phyloP scores from a whole-genome alignment of 2,329 filamentous ascomycete species.

The Didymella segeticola region DNA sequence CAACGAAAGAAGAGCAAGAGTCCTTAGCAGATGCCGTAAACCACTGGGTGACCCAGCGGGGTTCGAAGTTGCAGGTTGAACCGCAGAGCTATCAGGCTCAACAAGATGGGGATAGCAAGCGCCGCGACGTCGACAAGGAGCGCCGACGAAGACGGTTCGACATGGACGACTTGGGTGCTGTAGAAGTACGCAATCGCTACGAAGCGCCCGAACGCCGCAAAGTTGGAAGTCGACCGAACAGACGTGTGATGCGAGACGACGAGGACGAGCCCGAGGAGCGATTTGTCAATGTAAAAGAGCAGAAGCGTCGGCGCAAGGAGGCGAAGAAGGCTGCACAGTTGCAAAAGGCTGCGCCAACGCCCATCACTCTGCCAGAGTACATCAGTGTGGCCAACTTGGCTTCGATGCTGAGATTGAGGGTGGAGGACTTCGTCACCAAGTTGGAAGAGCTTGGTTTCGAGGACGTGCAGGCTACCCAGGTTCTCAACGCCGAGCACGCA shows the following conservation, averaged over 20 bases:
- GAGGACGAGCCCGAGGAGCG: slow-evolving; percentile 36
- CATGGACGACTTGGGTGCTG: slow-evolving; percentile 26
- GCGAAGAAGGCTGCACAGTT: slow-evolving; percentile 45
- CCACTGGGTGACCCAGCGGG: slow-evolving; percentile 32
- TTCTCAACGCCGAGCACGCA: slow-evolving; percentile 89
- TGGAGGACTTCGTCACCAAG: slow-evolving; percentile 74
- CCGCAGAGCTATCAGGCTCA: slow-evolving; percentile 14
- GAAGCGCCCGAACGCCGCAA: slow-evolving; percentile 40
- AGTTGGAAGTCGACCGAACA: slow-evolving; percentile 18
- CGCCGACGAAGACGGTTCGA: slow-evolving; percentile 37
- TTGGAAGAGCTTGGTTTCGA: slow-evolving; percentile 92
- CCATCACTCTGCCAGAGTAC: slow-evolving; percentile 83
- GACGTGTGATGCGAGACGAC: slow-evolving; percentile 34
- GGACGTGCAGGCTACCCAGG: slow-evolving; percentile 78
- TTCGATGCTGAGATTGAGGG: slow-evolving; percentile 72
- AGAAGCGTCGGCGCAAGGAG: slow-evolving; percentile 42
- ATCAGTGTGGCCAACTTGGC: slow-evolving; percentile 88
- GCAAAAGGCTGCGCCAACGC: slow-evolving; percentile 38
- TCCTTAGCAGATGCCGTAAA: slow-evolving; percentile 38
- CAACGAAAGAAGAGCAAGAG: slow-evolving; percentile 5
- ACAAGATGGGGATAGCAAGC: slow-evolving; percentile 24
- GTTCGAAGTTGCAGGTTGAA: slow-evolving; percentile 22
- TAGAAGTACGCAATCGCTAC: slow-evolving; percentile 35
- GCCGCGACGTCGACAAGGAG: slow-evolving; percentile 30
- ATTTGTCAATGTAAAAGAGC: slow-evolving; percentile 34